Base-by-base conservation (phyloP, 2,329 filamentous ascomycete species). In the Hirsutella minnesotensis region DNA sequence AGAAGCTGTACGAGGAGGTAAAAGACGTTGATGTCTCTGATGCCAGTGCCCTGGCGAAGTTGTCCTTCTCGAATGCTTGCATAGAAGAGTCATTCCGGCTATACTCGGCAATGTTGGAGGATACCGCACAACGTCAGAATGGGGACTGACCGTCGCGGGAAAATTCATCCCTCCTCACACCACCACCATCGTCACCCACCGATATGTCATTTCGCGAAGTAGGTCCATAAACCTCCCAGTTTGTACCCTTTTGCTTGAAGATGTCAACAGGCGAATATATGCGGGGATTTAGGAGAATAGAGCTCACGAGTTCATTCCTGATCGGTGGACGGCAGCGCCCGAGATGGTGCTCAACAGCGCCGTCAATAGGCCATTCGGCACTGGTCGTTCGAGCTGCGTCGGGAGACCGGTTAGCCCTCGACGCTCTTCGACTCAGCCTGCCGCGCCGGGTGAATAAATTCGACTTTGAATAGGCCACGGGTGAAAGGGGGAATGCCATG, bases 231-330 rank as follows among this genome's bases (percentile, higher is more conserved):
- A 8, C 46, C 4, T 5, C 9, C 5, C 20, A 19, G 3, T 3
- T 21, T 16, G 34, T 24, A 24, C 29, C 27, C 2, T 9, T 3
- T n/a, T 4, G 2, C 3, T 15, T 15, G 13, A 5, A 5, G 30
- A 10, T 19, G 31, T 12, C 19, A 22, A 31, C 42, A 38, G 38
- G 9, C 34, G 4, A 3, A 9, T 8, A 39, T 29, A 54, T 55
- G 49, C 21, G 56, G 45, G 24, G 53, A 56, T 36, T 54, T n/a
- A n/a, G n/a, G n/a, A n/a, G 50, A 21, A 63, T 62, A 44, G 53
- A 47, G 30, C 39, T 41, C 2, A 47, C 1, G 55, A 61, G 19
- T 66, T 65, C 40, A 53, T 66, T 5, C 63, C 63, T 2, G 62
- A 66, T 41, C 52, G 63, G 21, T 66, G 61, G 60, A 61, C 54